phyloP scores from a whole-genome alignment of 2,329 filamentous ascomycete species.

The Apiospora malaysiana region DNA sequence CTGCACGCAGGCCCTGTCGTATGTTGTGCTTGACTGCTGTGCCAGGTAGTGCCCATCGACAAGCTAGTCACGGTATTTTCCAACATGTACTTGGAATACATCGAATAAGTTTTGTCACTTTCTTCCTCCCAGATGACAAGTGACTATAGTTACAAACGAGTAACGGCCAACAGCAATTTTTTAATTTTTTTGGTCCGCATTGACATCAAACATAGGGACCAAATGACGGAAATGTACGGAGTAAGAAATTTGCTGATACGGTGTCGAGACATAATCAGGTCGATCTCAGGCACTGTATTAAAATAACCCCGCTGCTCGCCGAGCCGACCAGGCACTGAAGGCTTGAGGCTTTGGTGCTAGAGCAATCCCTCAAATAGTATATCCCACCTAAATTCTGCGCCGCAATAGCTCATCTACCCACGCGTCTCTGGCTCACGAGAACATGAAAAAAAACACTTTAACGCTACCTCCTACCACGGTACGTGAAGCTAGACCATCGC shows the following conservation, averaged over 20 bases:
- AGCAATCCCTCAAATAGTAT: not conserved
- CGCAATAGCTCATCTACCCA: constrained; percentile 4
- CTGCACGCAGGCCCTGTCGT: constrained; percentile 5
- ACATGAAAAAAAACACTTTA: not conserved
- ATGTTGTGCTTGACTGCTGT: constrained; percentile 11
- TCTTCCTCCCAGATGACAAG: not conserved
- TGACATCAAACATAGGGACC: not conserved
- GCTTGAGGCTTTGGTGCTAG: constrained; percentile 3
- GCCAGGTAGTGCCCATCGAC: constrained; percentile 1
- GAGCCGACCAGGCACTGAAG: constrained; percentile 3
- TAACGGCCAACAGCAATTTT: not conserved
- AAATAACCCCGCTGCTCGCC: not conserved
- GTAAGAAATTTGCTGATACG: constrained; percentile 1
- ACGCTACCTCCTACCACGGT: not conserved
- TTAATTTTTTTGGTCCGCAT: too few species aligned
- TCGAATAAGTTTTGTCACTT: not conserved
- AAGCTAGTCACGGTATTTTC: not conserved
- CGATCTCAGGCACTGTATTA: not conserved
- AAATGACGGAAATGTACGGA: not conserved
- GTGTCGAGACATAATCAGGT: constrained; percentile 7
- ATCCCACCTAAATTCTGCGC: not conserved
- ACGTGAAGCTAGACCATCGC: not conserved
- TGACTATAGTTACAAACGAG: not conserved
- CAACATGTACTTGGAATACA: not conserved
- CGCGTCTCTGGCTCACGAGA: not conserved